These are phyloP conservation scores for Euphrasia confusa DNA, from an alignment of 257 asterid species.

Conservation along the genomic window DNA sequence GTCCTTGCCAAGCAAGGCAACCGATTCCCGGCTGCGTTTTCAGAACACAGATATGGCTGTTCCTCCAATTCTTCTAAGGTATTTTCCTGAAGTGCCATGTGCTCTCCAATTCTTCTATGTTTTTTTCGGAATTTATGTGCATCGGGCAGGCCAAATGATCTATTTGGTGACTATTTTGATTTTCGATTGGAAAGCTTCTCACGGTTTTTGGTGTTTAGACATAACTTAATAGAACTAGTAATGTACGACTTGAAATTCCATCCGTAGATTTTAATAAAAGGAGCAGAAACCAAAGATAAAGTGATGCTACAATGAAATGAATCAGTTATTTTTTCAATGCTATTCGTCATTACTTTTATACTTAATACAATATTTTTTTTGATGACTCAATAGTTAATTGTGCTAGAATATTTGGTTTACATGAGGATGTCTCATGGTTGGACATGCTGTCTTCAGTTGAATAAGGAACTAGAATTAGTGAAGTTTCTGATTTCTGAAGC, in stretches of 20 bases:
- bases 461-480: conserved; percentile 15
- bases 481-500: conserved; percentile 15
- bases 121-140: conserved; percentile 15
- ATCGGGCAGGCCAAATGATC: not conserved
- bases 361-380: too few species aligned
- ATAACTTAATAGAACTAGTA: conserved; percentile 7
- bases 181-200: not conserved
- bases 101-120: not conserved
- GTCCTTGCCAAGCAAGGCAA: conserved; percentile 38
- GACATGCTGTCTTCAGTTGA: conserved; percentile 9
- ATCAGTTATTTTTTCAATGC: not conserved
- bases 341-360: too few species aligned
- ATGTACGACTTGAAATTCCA: not conserved
- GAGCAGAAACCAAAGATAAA: conserved; percentile 6
- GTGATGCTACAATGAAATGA: conserved; percentile 1
- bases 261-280: not conserved
- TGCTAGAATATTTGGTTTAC: conserved; percentile 4
- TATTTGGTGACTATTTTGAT: conserved; percentile 3
- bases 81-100: conserved; percentile 11
- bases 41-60: conserved; percentile 66
- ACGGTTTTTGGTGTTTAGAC: conserved; percentile 1
- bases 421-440: not conserved
- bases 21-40: conserved; percentile 42
- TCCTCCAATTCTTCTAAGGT: conserved; percentile 57
- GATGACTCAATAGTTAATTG: too few species aligned